Evolutionary conservation across 176 grass and related monocot species (phyloP).

Genomic region (Aegilops speltoides): DNA sequence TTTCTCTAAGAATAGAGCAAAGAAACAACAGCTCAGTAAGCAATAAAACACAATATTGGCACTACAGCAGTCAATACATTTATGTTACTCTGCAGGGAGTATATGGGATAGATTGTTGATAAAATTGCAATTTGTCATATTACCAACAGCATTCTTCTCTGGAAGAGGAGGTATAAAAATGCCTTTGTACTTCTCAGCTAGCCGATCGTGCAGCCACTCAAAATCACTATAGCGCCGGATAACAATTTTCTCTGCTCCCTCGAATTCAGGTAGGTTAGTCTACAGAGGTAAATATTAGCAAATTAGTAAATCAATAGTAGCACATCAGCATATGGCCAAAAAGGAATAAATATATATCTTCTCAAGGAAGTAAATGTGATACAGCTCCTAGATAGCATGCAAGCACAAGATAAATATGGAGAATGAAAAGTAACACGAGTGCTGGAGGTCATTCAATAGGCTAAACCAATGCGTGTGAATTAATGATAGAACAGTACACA

Average conservation of each 20-base stretch:
- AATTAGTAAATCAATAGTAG: slow-evolving; percentile 26
- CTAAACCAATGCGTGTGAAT: neutral
- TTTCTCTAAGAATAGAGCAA: slow-evolving; percentile 60
- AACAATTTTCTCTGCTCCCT: slow-evolving; percentile 95
- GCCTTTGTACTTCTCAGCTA: slow-evolving; percentile 94
- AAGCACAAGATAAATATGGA: neutral
- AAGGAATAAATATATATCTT: neutral
- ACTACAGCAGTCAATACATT: neutral
- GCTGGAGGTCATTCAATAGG: neutral
- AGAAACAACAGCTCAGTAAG: neutral
- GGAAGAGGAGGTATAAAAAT: slow-evolving; percentile 95
- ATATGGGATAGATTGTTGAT: neutral
- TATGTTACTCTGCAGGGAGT: neutral
- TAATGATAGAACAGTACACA: neutral
- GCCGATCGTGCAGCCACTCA: slow-evolving; percentile 89
- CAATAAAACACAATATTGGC: neutral
- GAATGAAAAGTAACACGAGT: neutral
- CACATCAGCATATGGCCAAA: slow-evolving; percentile 16
- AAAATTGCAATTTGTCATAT: slow-evolving; percentile 31
- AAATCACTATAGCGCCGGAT: slow-evolving; percentile 98
- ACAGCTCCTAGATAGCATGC: neutral
- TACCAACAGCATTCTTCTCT: slow-evolving; percentile 99
- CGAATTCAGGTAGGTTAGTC: slow-evolving; percentile 93
- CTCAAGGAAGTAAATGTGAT: neutral
- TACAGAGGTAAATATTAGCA: slow-evolving; percentile 38